Percentiles rank a stretch among this genome's conserved stretches.
These are phyloP conservation scores for Syzygium grande DNA, from an alignment of 345 rosid genomes.

Conservation along the genomic window DNA sequence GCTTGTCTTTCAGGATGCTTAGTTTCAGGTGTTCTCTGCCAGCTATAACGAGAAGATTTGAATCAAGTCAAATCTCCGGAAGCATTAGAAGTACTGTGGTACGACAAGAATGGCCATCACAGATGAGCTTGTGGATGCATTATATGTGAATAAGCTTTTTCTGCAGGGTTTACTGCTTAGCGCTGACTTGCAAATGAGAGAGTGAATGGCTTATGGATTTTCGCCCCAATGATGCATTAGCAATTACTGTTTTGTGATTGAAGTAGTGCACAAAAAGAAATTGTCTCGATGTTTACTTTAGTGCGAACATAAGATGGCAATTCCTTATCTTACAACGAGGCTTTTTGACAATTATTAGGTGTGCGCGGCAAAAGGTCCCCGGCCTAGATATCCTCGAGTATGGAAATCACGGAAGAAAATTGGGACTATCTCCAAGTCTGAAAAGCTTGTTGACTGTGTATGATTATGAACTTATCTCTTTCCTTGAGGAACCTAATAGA, in stretches of 20 bases:
- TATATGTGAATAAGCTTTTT: neutral
- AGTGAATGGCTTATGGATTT: neutral
- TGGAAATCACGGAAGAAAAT: constrained; percentile 67
- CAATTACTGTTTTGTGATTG: neutral
- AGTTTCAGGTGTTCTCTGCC: constrained; percentile 44
- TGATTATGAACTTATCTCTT: neutral
- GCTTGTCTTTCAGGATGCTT: constrained; percentile 39
- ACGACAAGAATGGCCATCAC: neutral
- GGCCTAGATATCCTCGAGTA: constrained; percentile 85
- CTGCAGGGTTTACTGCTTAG: neutral
- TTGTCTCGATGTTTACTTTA: neutral
- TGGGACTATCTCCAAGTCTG: constrained; percentile 78
- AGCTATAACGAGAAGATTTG: constrained; percentile 27
- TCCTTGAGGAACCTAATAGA: neutral
- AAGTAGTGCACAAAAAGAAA: neutral
- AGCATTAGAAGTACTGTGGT: constrained; percentile 41
- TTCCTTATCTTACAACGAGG: neutral
- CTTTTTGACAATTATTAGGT: constrained; percentile 25
- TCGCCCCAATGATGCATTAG: neutral
- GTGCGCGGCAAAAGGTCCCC: constrained; percentile 84
- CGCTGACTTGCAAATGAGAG: neutral
- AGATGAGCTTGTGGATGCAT: neutral
- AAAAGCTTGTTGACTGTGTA: constrained; percentile 69
- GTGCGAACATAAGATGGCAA: neutral
- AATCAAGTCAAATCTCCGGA: constrained; percentile 17